These are phyloP conservation scores for Ogataea methanolica DNA, from an alignment of 805 yeast genomes.

Conservation along the genomic window DNA sequence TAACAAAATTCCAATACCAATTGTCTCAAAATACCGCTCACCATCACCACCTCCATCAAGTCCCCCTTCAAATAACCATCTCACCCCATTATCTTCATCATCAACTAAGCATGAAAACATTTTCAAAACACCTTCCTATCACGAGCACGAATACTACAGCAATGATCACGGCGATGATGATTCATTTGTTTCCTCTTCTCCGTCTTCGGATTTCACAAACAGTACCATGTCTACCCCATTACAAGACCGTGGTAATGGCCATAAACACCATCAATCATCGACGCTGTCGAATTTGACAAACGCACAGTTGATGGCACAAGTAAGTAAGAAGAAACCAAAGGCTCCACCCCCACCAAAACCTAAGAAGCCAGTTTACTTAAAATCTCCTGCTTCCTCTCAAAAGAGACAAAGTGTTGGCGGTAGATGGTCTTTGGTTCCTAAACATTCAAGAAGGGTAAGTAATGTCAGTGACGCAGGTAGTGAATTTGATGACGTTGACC, in stretches of 20 bases:
- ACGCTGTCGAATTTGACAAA: background rate
- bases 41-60: conserved; percentile 11
- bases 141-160: background rate
- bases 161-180: too few species aligned
- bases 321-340: conserved; percentile 13
- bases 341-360: conserved; percentile 57
- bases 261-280: background rate
- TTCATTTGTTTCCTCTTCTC: background rate
- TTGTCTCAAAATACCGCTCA: conserved; percentile 5
- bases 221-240: conserved; percentile 20
- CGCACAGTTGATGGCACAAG: conserved; percentile 2
- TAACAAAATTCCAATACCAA: conserved; percentile 14
- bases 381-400: conserved; percentile 26
- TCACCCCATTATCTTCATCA: conserved; percentile 3
- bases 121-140: conserved; percentile 1
- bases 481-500: conserved; percentile 44
- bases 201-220: background rate
- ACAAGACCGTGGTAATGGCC: background rate
- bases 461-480: conserved; percentile 3
- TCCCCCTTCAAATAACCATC: conserved; percentile 17
- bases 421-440: background rate
- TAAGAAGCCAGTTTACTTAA: conserved; percentile 53
- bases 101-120: conserved; percentile 3
- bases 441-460: conserved; percentile 11
- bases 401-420: background rate